phyloP scores from a whole-genome alignment of 192 early-diverging fungal species.

The Umbelopsis ramanniana region DNA sequence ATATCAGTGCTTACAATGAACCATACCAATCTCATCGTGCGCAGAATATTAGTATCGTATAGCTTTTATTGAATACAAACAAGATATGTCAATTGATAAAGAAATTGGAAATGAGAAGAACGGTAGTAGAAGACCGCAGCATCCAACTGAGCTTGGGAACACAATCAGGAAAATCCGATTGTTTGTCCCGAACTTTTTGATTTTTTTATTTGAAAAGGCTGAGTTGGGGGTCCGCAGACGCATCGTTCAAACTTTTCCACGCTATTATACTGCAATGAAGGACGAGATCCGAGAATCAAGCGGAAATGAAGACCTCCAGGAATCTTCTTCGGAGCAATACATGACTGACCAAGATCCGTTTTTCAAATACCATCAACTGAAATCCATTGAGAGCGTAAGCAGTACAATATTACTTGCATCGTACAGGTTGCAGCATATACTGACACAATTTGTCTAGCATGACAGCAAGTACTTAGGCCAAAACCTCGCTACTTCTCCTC shows the following conservation, averaged over 20 bases:
- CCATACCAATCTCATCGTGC: no score
- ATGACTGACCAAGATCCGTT: slow-evolving; percentile 28
- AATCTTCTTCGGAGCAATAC: background rate
- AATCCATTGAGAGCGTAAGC: slow-evolving; percentile 36
- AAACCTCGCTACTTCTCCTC: slow-evolving; percentile 19
- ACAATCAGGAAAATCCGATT: no score
- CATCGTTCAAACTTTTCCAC: background rate
- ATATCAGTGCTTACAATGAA: no score
- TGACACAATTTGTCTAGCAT: slow-evolving; percentile 9
- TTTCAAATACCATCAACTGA: slow-evolving; percentile 39
- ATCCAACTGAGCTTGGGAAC: no score
- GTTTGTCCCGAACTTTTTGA: no score
- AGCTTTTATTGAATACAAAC: no score
- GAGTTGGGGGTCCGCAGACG: background rate
- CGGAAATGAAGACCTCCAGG: background rate
- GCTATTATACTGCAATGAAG: background rate
- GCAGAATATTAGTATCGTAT: no score
- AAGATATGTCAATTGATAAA: no score
- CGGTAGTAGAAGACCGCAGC: no score
- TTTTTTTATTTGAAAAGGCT: no score
- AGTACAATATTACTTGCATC: no score
- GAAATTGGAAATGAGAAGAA: no score
- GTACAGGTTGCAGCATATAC: background rate
- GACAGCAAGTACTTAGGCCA: slow-evolving; percentile 30
- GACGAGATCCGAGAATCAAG: background rate